A percentile compares a stretch with the other conserved stretches of the same genome.
Evolutionary conservation across 805 yeast genomes (phyloP).

Genomic region (Candida pseudoglaebosa): DNA sequence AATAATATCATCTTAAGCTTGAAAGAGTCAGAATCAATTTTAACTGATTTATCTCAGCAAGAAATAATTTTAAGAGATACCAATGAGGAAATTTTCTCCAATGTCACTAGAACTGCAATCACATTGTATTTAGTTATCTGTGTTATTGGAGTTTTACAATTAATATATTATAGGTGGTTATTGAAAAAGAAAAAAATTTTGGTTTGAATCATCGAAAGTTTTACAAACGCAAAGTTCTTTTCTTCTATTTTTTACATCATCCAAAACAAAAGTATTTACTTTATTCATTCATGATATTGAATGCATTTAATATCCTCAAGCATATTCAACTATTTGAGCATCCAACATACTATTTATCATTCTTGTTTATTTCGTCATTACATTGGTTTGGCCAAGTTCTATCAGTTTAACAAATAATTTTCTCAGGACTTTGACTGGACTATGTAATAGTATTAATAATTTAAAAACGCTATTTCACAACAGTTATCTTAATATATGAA

Average conservation of each 20-base stretch:
- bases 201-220: conserved; percentile 6
- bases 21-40: conserved; percentile 22
- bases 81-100: conserved; percentile 35
- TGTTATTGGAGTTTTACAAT: conserved; percentile 28
- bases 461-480: no score
- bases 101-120: conserved; percentile 28
- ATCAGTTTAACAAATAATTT: neutral
- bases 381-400: neutral
- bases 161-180: conserved; percentile 26
- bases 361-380: conserved; percentile 7
- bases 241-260: neutral
- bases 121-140: conserved; percentile 23
- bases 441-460: neutral
- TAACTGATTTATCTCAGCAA: conserved; percentile 26
- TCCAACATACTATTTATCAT: neutral
- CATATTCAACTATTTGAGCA: neutral
- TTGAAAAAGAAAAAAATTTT: conserved; percentile 23
- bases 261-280: neutral
- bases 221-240: no score
- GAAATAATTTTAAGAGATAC: conserved; percentile 33
- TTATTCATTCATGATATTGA: neutral
- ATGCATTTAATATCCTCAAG: conserved; percentile 1
- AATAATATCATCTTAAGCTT: conserved; percentile 28
- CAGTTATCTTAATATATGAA: no score
- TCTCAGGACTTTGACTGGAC: no score